A percentile compares a stretch with the other conserved stretches of the same genome.
Evolutionary conservation across 2,329 filamentous ascomycete species (phyloP).

Genomic region (Microsporum ferrugineum): DNA sequence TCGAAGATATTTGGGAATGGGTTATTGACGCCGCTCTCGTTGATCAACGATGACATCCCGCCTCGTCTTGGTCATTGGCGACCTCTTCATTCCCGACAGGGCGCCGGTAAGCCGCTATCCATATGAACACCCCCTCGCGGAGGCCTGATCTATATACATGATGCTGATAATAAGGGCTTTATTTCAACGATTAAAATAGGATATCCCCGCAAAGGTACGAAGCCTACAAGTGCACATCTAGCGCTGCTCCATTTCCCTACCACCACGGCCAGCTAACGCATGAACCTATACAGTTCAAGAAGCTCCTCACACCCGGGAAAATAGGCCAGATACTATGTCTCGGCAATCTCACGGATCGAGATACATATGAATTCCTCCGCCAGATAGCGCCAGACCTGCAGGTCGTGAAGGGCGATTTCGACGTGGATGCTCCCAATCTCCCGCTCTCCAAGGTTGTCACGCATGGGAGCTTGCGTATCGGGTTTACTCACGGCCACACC

Average conservation of each 20-base stretch:
- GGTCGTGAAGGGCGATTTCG: slow-evolving; percentile 59
- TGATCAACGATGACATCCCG: slow-evolving; percentile 57
- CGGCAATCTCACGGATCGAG: slow-evolving; percentile 67
- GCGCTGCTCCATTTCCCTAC: slow-evolving; percentile 4
- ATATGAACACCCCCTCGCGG: neutral
- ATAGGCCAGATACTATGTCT: slow-evolving; percentile 72
- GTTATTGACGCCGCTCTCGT: neutral
- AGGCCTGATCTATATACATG: neutral
- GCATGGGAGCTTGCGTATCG: slow-evolving; percentile 56
- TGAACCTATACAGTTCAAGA: slow-evolving; percentile 55
- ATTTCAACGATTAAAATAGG: slow-evolving; percentile 30
- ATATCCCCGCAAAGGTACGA: slow-evolving; percentile 73
- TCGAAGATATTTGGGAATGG: slow-evolving; percentile 5
- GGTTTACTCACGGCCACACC: slow-evolving; percentile 61
- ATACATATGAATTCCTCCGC: slow-evolving; percentile 69
- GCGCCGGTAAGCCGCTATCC: slow-evolving; percentile 49
- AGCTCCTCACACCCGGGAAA: slow-evolving; percentile 71
- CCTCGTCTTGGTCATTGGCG: slow-evolving; percentile 81
- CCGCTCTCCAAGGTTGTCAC: slow-evolving; percentile 58
- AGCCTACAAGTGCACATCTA: neutral
- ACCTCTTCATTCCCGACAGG: slow-evolving; percentile 86
- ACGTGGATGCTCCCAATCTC: slow-evolving; percentile 54
- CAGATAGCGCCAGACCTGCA: slow-evolving; percentile 61
- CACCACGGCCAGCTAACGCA: slow-evolving; percentile 8
- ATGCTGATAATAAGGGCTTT: neutral